Base-by-base conservation (phyloP, 345 rosid species). In the Gossypium raimondii region DNA sequence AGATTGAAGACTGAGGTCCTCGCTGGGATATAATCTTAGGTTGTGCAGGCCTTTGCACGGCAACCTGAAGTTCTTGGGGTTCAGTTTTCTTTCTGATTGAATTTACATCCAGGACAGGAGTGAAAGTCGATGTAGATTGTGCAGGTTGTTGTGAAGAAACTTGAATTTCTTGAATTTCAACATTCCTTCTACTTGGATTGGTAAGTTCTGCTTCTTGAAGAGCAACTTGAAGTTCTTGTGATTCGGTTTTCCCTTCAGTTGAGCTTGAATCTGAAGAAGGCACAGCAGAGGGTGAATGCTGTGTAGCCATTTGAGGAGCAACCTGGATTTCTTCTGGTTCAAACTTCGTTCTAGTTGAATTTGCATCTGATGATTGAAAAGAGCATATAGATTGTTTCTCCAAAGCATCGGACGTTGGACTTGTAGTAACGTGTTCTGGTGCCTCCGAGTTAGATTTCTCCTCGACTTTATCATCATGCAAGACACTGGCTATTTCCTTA, bases 11-110 rank as follows among this genome's bases (percentile, higher is more conserved):
- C 51, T 77, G 87, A 65, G 87, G 77, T 27, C 70, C 51, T 73
- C 86, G 82, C 64, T 78, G 92, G 43, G 94, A 87, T 73, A 88
- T 76, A 58, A 87, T 86, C 86, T 84, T 88, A 14, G 93, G 78
- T 50, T 79, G 88, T 81, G 80, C 76, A 61, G 87, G 80, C 48
- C 72, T 80, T 79, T 86, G 93, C 48, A 85, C 78, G 72, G 87
- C 59, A 82, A 88, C 83, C 56, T 66, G 86, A 70, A 82, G 75
- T 76, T 89, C 89, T 67, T 83, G 80, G 6, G 84, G 77, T 68
- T 83, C 86, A 78, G 25, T 60, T 16, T 60, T 73, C 67, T 44
- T 73, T 59, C 25, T 60, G 43, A 13, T 73, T 25, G 41, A 22
- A 44, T 60, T 73, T 85, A 84, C 57, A 80, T 85, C 87, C 44